phyloP scores from a whole-genome alignment of 1,284 basidiomycete genomes.

The Leccinum insolens region DNA sequence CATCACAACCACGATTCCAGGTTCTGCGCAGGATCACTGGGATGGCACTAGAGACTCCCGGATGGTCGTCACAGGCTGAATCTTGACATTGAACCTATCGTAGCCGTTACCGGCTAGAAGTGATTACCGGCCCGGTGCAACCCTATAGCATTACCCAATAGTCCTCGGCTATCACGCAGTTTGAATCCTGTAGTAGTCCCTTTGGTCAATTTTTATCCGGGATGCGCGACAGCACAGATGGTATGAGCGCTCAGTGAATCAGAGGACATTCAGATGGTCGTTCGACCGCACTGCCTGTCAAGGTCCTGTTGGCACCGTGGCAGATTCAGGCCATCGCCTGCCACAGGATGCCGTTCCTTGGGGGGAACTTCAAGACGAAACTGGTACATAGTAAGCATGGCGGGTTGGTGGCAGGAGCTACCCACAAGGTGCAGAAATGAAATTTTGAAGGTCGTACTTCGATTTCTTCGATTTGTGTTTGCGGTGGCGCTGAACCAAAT shows the following conservation, averaged over 20 bases:
- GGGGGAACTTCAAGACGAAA: not conserved
- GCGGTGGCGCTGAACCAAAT: too few species aligned
- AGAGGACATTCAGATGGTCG: not conserved
- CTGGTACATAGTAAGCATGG: conserved; percentile 1
- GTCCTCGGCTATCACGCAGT: not conserved
- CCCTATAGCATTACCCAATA: not conserved
- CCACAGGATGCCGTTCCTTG: conserved; percentile 1
- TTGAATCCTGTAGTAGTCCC: too few species aligned
- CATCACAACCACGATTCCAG: too few species aligned
- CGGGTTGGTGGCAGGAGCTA: not conserved
- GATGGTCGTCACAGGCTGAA: too few species aligned
- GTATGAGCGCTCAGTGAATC: not conserved
- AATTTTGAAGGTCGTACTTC: not conserved
- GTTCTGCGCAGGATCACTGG: too few species aligned
- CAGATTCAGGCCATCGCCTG: conserved; percentile 2
- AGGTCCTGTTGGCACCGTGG: not conserved
- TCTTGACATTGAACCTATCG: too few species aligned
- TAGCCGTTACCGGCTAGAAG: not conserved
- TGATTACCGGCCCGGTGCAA: not conserved
- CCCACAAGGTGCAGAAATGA: not conserved
- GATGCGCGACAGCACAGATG: not conserved
- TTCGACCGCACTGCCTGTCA: not conserved
- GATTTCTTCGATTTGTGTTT: too few species aligned
- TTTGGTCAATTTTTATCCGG: too few species aligned
- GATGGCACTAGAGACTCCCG: too few species aligned